phyloP scores from a whole-genome alignment of 1,284 basidiomycete genomes.

The Exobasidium rhododendri region DNA sequence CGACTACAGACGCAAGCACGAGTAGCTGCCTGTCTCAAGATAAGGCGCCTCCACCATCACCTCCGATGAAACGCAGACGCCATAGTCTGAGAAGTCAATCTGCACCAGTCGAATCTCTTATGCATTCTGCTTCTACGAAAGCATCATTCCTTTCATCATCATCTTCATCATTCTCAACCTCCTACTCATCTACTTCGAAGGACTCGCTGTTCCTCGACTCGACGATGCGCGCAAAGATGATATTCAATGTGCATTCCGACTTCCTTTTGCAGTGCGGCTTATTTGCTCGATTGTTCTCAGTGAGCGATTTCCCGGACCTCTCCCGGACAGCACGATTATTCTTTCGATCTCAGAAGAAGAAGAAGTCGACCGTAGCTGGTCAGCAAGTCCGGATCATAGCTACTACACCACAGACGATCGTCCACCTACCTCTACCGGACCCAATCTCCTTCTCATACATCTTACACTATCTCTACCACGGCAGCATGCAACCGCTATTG shows the following conservation, averaged over 20 bases:
- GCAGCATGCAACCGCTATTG: not conserved
- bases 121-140: not conserved
- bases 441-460: constrained; percentile 6
- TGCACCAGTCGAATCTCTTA: not conserved
- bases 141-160: too few species aligned
- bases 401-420: not conserved
- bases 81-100: not conserved
- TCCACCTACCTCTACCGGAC: constrained; percentile 7
- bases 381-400: not conserved
- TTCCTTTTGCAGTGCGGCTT: not conserved
- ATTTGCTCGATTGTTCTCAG: not conserved
- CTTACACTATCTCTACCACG: constrained; percentile 11
- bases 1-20: not conserved
- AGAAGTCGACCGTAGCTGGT: too few species aligned
- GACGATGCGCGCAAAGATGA: not conserved
- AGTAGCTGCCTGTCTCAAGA: not conserved
- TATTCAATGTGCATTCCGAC: not conserved
- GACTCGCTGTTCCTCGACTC: not conserved
- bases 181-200: not conserved
- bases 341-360: not conserved
- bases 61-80: not conserved
- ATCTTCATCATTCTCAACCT: not conserved
- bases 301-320: not conserved
- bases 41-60: not conserved
- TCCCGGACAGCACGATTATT: not conserved